A percentile compares a stretch with the other conserved stretches of the same genome.
Evolutionary conservation across 148 eudicot genomes (phyloP).

Genomic region (Heliosperma pusillum): DNA sequence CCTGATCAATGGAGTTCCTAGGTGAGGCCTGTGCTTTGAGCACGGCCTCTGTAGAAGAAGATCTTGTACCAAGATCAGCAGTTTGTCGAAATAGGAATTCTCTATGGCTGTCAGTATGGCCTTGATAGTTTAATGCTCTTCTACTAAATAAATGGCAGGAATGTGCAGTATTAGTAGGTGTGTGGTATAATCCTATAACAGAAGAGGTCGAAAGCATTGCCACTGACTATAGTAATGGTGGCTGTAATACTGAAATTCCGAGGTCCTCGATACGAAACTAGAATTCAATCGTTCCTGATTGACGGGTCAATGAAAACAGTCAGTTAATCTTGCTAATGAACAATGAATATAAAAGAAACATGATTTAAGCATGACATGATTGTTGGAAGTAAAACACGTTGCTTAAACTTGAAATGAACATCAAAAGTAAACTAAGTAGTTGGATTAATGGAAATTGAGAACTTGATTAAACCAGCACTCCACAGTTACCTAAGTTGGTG

Average conservation of each 20-base stretch:
- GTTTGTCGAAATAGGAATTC: conserved; percentile 22
- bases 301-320: background rate
- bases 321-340: no score
- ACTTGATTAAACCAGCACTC: no score
- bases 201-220: conserved; percentile 39
- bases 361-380: background rate
- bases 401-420: background rate
- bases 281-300: conserved; percentile 15
- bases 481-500: no score
- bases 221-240: conserved; percentile 31
- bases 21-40: conserved; percentile 38
- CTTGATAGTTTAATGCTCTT: conserved; percentile 27
- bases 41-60: conserved; percentile 23
- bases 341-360: background rate
- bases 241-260: conserved; percentile 1
- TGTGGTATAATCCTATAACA: conserved; percentile 28
- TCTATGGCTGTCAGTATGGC: conserved; percentile 24
- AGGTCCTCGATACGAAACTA: conserved; percentile 14
- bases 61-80: conserved; percentile 16
- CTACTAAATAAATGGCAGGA: conserved; percentile 21
- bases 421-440: background rate
- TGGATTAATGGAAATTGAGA: no score
- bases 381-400: background rate
- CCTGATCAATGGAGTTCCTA: conserved; percentile 32
- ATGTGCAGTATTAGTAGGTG: conserved; percentile 23